Evolutionary conservation across 768 basidiomycete species (phyloP), one percentile per base, ranked within the genome.

Genomic region (Amylocystis lapponica): DNA sequence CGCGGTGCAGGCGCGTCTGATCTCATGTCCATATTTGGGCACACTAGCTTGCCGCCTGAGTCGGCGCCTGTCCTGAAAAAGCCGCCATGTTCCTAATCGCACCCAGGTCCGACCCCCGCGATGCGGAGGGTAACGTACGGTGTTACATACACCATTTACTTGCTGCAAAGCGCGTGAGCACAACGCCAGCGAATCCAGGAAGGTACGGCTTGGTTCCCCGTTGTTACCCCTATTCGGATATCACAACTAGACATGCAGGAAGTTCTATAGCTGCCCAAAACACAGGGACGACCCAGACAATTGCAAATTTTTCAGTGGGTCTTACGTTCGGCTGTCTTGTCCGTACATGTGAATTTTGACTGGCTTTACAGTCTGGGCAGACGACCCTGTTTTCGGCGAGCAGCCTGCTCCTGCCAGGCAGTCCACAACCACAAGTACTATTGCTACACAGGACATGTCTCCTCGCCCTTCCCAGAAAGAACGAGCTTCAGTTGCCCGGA

Each of bases 241-340:
- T 10, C 19, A 35, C 10, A 9, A 10, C 34, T 19, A 35, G 10
- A 10, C 8, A 17, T 7, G 14, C 45, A 61, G 62, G 48, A 61
- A 40, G 2, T 76, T 67, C 56, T 74, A 67, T 38, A 32, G 29
- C n/a, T 76, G 74, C 43, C 33, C 53, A 5, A 59, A 59, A 42
- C n/a, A 40, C 33, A 30, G 33, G 16, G 51, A 47, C 27, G 52
- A 59, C 27, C 48, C 55, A 7, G 47, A 54, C 10, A 53, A 48
- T 12, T 70, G 69, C 46, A 27, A 36, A 0, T 76, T 71, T 45
- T 75, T 61, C 26, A 53, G 73, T 73, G 44, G 42, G 11, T 13
- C 19, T 9, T 48, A 20, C 60, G 48, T 13, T 27, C 27, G 7
- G 3, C 2, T n/a, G n/a, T n/a, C n/a, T n/a, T n/a, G n/a, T n/a